Base-by-base conservation (phyloP, 1,284 basidiomycete species). In the Leccinum fuscescens region DNA sequence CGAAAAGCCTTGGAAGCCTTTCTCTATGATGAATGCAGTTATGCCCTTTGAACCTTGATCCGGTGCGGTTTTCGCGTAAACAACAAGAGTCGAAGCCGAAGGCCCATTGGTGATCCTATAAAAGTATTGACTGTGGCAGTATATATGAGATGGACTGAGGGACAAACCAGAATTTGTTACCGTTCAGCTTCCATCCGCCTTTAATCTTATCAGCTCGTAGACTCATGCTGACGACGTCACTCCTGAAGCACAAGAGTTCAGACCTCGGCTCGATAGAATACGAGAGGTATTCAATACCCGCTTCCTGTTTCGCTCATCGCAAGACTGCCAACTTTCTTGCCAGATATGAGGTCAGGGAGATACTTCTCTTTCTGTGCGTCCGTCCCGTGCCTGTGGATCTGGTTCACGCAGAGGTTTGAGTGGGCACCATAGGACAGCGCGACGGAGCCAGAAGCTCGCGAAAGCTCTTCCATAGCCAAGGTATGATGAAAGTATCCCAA, bases 81-180 rank as follows among this genome's bases (percentile, higher is more conserved):
- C 93, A 20, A 98, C 88, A 29, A 97, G 82, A 0, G 94, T 97
- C 11, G 89, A 91, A 2, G 96, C 92, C 27, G 88, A 80, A 1
- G 95, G 93, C 4, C 94, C 94, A 73, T 98, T 98, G 31, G 96
- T 98, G 73, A 98, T 98, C 93, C 93, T 93, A 64, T 12, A 17
- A 33, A 15, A n/a, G 44, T 15, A 48, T 68, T 5, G 65, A 24
- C 20, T 3, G 3, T 20, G 17, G 11, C 11, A 1, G 29, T 27
- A 22, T 15, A 24, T 12, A 6, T n/a, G 42, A 52, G 50, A 39
- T 11, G 6, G n/a, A 35, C 24, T 11, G 11, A 4, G n/a, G 33
- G 52, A 64, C 85, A 62, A 62, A 92, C 94, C 94, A 97, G 77
- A 94, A 94, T 76, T 97, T 98, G 69, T 88, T 93, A 1, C 95